These are phyloP conservation scores for Rhizopus sp. DNA, from an alignment of 371 early-diverging fungal species.

Conservation along the genomic window DNA sequence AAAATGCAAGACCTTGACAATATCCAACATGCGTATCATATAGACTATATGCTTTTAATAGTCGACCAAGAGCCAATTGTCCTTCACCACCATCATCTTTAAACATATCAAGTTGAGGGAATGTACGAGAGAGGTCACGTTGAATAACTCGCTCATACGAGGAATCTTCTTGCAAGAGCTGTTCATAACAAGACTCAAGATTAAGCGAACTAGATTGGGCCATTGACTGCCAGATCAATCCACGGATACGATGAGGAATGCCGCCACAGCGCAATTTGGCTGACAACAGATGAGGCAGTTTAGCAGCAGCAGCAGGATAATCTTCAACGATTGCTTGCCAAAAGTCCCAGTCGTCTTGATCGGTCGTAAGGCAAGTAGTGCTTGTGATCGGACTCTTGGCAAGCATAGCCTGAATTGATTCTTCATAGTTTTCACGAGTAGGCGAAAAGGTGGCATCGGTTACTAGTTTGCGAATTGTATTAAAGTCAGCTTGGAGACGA, in stretches of 20 bases:
- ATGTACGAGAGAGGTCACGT: conserved; percentile 90
- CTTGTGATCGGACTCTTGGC: conserved; percentile 13
- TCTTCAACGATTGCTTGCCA: conserved; percentile 90
- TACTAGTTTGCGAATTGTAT: conserved; percentile 52
- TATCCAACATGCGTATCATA: conserved; percentile 95
- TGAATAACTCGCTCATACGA: conserved; percentile 87
- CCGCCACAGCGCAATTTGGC: conserved; percentile 81
- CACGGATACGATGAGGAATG: conserved; percentile 83
- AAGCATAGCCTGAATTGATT: conserved; percentile 25
- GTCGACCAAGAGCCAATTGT: conserved; percentile 80
- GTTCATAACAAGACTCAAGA: conserved; percentile 80
- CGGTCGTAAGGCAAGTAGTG: not conserved
- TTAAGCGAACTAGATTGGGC: conserved; percentile 70
- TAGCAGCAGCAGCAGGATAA: conserved; percentile 68
- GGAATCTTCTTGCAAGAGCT: conserved; percentile 73
- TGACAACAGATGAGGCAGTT: conserved; percentile 61
- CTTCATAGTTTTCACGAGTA: conserved; percentile 28
- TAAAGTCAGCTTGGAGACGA: conserved; percentile 57
- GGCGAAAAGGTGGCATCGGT: conserved; percentile 42
- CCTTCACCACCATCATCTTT: conserved; percentile 81
- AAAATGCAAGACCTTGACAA: conserved; percentile 94
- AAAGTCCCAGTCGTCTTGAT: conserved; percentile 79
- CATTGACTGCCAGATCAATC: conserved; percentile 92
- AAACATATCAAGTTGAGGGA: conserved; percentile 86
- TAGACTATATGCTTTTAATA: conserved; percentile 88